Conservation (phyloP, 768 basidiomycete species). For the Clitopilus passeckerianus region DNA sequence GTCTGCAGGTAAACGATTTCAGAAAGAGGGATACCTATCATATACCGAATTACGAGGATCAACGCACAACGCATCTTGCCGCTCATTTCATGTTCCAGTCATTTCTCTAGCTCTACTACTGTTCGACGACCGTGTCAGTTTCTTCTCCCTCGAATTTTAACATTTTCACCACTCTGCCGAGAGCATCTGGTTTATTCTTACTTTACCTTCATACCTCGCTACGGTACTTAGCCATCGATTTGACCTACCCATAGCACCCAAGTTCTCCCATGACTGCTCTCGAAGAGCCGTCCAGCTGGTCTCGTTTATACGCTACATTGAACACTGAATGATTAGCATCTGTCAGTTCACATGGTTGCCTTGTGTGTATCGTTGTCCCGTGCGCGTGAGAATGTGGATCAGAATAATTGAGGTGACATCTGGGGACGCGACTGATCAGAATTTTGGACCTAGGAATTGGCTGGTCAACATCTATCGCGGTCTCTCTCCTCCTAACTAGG, state of each 20-base stretch:
- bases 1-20: slow-evolving; percentile 19
- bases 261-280: not conserved
- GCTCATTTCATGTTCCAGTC: not conserved
- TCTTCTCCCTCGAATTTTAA: not conserved
- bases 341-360: not conserved
- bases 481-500: not conserved
- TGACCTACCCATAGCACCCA: not conserved
- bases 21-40: slow-evolving; percentile 6
- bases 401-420: not conserved
- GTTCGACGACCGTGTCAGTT: not conserved
- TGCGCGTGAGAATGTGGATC: not conserved
- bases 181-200: not conserved
- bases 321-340: too few relatives aligned
- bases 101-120: not conserved
- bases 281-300: not conserved
- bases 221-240: not conserved
- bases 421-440: not conserved
- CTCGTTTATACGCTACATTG: not conserved
- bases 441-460: not conserved
- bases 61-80: not conserved
- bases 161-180: not conserved
- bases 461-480: not conserved
- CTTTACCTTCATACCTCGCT: not conserved
- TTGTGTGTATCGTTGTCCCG: not conserved
- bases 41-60: not conserved